These are phyloP conservation scores for Fusarium paranaense DNA, from an alignment of 2,329 filamentous ascomycete genomes.

Conservation along the genomic window DNA sequence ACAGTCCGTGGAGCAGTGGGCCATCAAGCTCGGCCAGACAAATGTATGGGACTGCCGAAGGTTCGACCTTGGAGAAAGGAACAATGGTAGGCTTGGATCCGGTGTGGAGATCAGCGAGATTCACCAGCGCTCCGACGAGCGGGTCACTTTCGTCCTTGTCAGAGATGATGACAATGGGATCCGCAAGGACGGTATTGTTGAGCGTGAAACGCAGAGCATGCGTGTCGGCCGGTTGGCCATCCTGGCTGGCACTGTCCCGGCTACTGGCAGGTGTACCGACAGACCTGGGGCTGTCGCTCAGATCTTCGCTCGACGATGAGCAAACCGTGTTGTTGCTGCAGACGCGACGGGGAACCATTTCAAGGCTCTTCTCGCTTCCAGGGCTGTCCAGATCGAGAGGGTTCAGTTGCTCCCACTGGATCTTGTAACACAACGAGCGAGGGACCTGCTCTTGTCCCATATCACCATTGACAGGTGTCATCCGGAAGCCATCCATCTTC, in stretches of 20 bases:
- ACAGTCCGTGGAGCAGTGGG: constrained; percentile 56
- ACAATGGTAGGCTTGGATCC: constrained; percentile 32
- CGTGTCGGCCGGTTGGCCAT: background rate
- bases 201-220: background rate
- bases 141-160: constrained; percentile 30
- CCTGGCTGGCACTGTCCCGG: background rate
- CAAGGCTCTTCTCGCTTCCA: background rate
- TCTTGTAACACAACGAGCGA: constrained; percentile 56
- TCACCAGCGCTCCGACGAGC: constrained; percentile 31
- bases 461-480: constrained; percentile 57
- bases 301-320: background rate
- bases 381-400: background rate
- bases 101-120: constrained; percentile 37
- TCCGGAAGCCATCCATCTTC: constrained; percentile 51
- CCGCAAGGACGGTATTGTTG: background rate
- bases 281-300: background rate
- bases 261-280: background rate
- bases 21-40: constrained; percentile 58
- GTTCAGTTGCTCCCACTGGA: constrained; percentile 56
- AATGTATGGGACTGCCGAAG: constrained; percentile 46
- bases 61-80: constrained; percentile 29
- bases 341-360: background rate
- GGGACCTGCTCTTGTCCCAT: constrained; percentile 26
- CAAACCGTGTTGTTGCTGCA: background rate
- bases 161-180: constrained; percentile 39